A percentile compares a stretch with the other conserved stretches of the same genome.
Conservation (phyloP, 805 yeast genomes). For the Nakazawaea ishiwadae region DNA sequence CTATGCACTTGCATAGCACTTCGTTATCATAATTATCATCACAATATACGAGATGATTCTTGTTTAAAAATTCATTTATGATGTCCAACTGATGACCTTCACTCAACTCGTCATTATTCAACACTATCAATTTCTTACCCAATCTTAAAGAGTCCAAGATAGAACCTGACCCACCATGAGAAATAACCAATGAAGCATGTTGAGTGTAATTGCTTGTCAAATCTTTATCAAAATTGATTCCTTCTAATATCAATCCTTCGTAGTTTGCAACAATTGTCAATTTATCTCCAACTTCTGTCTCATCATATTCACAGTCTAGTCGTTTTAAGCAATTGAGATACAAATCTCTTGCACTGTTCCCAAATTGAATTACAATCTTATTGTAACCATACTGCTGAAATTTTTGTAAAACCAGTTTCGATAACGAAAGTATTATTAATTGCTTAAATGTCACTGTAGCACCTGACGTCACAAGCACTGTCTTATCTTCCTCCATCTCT, state of each 20-base stretch:
- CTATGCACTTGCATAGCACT: neutral
- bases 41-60: constrained; percentile 8
- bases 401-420: constrained; percentile 26
- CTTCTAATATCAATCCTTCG: constrained; percentile 28
- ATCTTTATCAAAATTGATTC: constrained; percentile 42
- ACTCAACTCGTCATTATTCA: constrained; percentile 70
- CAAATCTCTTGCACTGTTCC: too few species aligned
- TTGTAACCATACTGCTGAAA: constrained; percentile 34
- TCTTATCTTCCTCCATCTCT: neutral
- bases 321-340: constrained; percentile 2
- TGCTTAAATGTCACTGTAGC: constrained; percentile 81
- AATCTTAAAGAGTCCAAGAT: constrained; percentile 69
- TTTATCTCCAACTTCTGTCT: constrained; percentile 2
- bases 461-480: constrained; percentile 70
- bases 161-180: constrained; percentile 94
- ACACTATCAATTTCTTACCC: constrained; percentile 57
- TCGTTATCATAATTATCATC: neutral
- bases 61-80: constrained; percentile 4
- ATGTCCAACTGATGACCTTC: constrained; percentile 83
- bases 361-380: constrained; percentile 55
- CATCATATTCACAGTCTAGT: constrained; percentile 1
- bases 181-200: constrained; percentile 56
- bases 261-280: neutral
- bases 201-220: constrained; percentile 36
- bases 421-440: constrained; percentile 44